These are phyloP conservation scores for Vairimorpha necatrix DNA, from an alignment of 371 early-diverging fungal genomes.

Conservation along the genomic window DNA sequence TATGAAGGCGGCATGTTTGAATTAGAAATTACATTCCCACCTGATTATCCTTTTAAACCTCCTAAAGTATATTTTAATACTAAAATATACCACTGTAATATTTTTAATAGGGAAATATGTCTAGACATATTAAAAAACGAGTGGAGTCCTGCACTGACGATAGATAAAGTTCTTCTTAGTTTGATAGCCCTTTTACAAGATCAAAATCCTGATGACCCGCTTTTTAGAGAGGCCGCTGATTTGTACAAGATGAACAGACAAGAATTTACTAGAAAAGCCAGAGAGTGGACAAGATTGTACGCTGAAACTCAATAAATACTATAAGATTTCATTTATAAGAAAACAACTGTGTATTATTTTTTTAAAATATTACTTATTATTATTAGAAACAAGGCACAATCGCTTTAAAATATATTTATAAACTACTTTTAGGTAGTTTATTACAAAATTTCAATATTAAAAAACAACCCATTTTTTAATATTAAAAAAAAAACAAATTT, in stretches of 20 bases:
- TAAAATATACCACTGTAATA: conserved; percentile 88
- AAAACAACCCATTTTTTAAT: too few species aligned
- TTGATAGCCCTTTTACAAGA: conserved; percentile 86
- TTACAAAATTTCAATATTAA: too few species aligned
- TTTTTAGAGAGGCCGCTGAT: conserved; percentile 83
- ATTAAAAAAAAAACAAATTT: not conserved
- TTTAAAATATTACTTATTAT: not conserved
- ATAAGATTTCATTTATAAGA: not conserved
- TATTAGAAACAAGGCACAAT: not conserved
- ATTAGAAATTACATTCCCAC: conserved; percentile 79
- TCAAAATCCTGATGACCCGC: conserved; percentile 96
- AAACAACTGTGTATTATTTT: not conserved
- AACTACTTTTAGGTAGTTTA: not conserved
- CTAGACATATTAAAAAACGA: conserved; percentile 94
- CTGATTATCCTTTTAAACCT: conserved; percentile 92
- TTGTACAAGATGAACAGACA: conserved; percentile 69
- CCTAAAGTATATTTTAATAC: conserved; percentile 87
- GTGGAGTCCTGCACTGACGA: conserved; percentile 95
- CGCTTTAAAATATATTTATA: not conserved
- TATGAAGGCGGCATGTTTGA: conserved; percentile 82
- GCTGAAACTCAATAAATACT: conserved; percentile 47
- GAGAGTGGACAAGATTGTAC: conserved; percentile 75
- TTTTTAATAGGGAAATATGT: conserved; percentile 82
- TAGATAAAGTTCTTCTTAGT: conserved; percentile 86
- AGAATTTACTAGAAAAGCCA: conserved; percentile 72